Evolutionary conservation across 768 basidiomycete genomes (phyloP).

Genomic region (Sporobolomyces roseus): DNA sequence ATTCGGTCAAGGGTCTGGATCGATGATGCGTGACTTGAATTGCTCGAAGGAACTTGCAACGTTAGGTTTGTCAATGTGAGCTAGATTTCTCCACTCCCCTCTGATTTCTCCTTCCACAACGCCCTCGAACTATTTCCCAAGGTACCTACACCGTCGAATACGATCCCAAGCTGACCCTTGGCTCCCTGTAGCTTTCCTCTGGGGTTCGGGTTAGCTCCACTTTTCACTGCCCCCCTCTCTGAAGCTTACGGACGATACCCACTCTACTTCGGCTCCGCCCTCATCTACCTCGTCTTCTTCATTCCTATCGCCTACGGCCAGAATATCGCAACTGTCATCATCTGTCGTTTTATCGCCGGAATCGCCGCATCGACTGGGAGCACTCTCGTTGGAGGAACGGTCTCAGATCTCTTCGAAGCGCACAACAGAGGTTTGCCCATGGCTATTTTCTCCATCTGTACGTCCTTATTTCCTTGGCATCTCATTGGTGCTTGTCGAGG

Average conservation of each 20-base stretch:
- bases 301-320: constrained; percentile 44
- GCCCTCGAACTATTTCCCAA: too few relatives aligned
- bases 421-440: constrained; percentile 43
- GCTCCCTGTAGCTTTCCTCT: constrained; percentile 23
- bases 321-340: constrained; percentile 48
- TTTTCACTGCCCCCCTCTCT: constrained; percentile 42
- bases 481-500: too few relatives aligned
- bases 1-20: constrained; percentile 35
- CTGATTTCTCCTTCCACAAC: background rate
- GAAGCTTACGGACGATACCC: constrained; percentile 45
- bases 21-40: constrained; percentile 45
- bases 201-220: constrained; percentile 47
- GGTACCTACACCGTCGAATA: too few relatives aligned
- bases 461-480: too few relatives aligned
- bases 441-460: constrained; percentile 61
- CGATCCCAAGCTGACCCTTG: too few relatives aligned
- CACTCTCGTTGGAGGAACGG: constrained; percentile 50
- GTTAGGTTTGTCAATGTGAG: constrained; percentile 45
- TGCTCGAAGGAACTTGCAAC: constrained; percentile 42
- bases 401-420: constrained; percentile 49
- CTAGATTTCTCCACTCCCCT: background rate
- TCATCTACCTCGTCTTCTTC: constrained; percentile 42
- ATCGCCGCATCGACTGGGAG: constrained; percentile 47
- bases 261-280: constrained; percentile 45
- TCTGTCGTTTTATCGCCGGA: constrained; percentile 48